Base-by-base conservation (phyloP, 1,139 yeast genomes). In the Diutina sp. region DNA sequence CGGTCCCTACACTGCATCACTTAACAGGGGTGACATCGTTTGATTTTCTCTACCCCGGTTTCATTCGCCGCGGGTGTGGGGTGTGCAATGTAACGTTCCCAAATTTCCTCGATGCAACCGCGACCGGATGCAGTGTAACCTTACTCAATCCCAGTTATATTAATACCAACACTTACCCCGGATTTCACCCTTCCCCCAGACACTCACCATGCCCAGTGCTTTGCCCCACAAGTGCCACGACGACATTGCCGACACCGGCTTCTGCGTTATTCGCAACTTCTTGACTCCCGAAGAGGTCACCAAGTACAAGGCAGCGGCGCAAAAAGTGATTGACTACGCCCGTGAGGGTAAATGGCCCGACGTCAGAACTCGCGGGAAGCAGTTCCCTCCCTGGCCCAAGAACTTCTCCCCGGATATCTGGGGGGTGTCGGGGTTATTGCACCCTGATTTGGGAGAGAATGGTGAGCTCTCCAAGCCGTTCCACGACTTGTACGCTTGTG, bases 351-450 rank as follows among this genome's bases (percentile, higher is more conserved):
- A 76, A 11, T 80, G 84, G 84, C 70, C 77, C 16, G 70, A 74
- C 54, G 82, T 79, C 14, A 71, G 84, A 62, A 78, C 83, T 4
- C 66, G 78, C 56, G 83, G 83, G 6, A 80, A 80, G 60, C 84
- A 79, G 63, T 80, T 80, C 62, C 84, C 84, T 4, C 84, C 84
- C 28, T 80, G 84, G 84, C 83, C 83, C 14, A 69, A 70, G 60
- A 77, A 78, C 61, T 78, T 75, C 61, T 73, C 75, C 58, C 82
- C 83, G 3, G 83, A 80, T 60, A 79, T 80, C 59, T 80, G 84
- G 84, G 84, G 84, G 1, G 69, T 80, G 16, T 67, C 78, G 12
- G 82, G 82, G 1, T 68, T 80, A 56, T 68, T 80, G 64, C 77
- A 79, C 61, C 84, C 84, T 0, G 78, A 74, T 56, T 67, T 79